Percentiles rank a stretch among this genome's conserved stretches.
Evolutionary conservation across 2,329 filamentous ascomycete species (phyloP).

Genomic region (Monilinia polystroma): DNA sequence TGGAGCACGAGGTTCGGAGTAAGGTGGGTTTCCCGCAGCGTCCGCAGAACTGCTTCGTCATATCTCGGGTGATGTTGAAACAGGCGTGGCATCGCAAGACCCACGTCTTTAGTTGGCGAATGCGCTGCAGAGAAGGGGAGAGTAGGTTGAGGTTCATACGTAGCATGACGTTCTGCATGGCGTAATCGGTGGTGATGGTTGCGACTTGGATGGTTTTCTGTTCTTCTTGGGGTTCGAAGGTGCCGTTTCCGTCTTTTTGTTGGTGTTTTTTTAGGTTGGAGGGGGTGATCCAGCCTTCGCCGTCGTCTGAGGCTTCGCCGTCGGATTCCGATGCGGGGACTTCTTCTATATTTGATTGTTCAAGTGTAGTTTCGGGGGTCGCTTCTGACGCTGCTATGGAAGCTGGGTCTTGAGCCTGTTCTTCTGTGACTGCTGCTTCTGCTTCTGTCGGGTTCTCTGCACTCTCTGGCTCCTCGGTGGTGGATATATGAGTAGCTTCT

Average conservation of each 20-base stretch:
- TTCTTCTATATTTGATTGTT: constrained; percentile 30
- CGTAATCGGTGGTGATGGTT: constrained; percentile 92
- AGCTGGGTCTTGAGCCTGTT: constrained; percentile 16
- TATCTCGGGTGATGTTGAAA: constrained; percentile 81
- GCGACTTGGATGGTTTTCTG: constrained; percentile 76
- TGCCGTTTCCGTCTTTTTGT: constrained; percentile 58
- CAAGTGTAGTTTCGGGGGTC: neutral
- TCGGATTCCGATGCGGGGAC: constrained; percentile 36
- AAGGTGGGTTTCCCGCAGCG: constrained; percentile 86
- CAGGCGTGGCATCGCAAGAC: constrained; percentile 91
- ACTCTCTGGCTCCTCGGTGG: neutral
- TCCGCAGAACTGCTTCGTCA: constrained; percentile 88
- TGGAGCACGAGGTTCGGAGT: constrained; percentile 81
- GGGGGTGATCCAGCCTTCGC: constrained; percentile 90
- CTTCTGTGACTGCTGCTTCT: constrained; percentile 29
- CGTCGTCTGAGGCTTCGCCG: constrained; percentile 49
- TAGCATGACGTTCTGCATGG: constrained; percentile 95
- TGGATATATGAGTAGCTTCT: constrained; percentile 21
- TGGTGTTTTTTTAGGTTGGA: constrained; percentile 86
- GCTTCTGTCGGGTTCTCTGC: constrained; percentile 24
- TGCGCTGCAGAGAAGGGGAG: constrained; percentile 73
- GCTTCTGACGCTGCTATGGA: neutral
- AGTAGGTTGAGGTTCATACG: constrained; percentile 93
- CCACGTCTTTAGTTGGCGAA: constrained; percentile 83
- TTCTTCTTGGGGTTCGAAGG: constrained; percentile 50